Evolutionary conservation across 768 basidiomycete species (phyloP).

Genomic region (Tulasnella sp.): DNA sequence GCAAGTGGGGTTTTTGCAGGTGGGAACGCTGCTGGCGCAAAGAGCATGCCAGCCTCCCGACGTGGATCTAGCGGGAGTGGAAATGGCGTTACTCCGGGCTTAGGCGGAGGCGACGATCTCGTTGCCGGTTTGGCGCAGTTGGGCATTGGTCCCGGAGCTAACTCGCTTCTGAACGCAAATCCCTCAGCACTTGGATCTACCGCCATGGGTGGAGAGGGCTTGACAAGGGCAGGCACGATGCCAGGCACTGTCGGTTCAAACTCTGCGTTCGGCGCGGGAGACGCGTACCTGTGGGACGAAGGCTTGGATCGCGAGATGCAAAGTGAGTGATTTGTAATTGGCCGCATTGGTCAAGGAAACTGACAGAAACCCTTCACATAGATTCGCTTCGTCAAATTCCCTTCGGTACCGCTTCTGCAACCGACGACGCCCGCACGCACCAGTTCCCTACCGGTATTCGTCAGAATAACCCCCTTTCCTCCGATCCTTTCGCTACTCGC

Average conservation of each 20-base stretch:
- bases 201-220: neutral
- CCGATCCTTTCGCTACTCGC: slow-evolving; percentile 25
- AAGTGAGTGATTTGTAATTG: slow-evolving; percentile 56
- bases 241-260: neutral
- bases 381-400: slow-evolving; percentile 36
- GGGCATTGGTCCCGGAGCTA: neutral
- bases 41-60: slow-evolving; percentile 91
- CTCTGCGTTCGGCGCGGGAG: neutral
- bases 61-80: slow-evolving; percentile 86
- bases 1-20: neutral
- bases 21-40: slow-evolving; percentile 57
- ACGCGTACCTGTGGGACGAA: slow-evolving; percentile 14
- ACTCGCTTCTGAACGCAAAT: neutral
- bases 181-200: neutral
- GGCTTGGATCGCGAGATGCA: slow-evolving; percentile 94
- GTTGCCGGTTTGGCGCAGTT: slow-evolving; percentile 22
- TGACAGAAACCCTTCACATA: neutral
- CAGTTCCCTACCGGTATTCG: too few species aligned
- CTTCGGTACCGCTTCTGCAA: neutral
- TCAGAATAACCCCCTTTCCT: slow-evolving; percentile 41
- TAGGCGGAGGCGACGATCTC: slow-evolving; percentile 3
- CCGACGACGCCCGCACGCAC: neutral
- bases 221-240: slow-evolving; percentile 13
- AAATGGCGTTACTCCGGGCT: slow-evolving; percentile 57
- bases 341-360: neutral